Evolutionary conservation across 805 yeast genomes (phyloP).

Genomic region (Maudiozyma turicensis): DNA sequence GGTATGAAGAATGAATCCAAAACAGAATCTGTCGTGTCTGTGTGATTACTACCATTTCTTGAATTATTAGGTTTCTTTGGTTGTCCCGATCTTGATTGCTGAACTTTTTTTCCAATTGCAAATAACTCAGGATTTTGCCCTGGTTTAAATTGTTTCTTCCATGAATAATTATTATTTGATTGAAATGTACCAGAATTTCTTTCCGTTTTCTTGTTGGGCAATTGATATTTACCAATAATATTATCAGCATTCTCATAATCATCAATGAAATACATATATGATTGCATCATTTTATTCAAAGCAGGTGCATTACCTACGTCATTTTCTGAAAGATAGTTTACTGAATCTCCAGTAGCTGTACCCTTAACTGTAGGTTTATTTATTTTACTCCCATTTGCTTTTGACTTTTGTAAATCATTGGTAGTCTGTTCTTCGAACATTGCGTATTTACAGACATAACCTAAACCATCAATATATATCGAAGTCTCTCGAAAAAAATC

Average conservation of each 20-base stretch:
- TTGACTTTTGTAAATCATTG: slow-evolving; percentile 17
- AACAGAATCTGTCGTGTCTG: neutral
- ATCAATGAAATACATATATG: slow-evolving; percentile 79
- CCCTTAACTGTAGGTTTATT: slow-evolving; percentile 1
- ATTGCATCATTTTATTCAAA: slow-evolving; percentile 83
- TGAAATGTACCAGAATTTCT: neutral
- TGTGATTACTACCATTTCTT: neutral
- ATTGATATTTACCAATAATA: slow-evolving; percentile 27
- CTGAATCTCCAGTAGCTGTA: neutral
- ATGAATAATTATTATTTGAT: slow-evolving; percentile 20
- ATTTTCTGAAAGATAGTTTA: slow-evolving; percentile 4
- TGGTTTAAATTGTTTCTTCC: slow-evolving; percentile 29
- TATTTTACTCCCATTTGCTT: slow-evolving; percentile 4
- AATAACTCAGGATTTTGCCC: slow-evolving; percentile 24
- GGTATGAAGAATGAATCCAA: slow-evolving; percentile 4
- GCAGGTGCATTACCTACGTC: slow-evolving; percentile 23
- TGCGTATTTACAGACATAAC: slow-evolving; percentile 90
- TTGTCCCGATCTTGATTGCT: neutral
- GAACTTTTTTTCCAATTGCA: slow-evolving; percentile 8
- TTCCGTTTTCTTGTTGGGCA: slow-evolving; percentile 11
- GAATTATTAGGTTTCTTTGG: neutral
- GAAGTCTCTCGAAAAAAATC: slow-evolving; percentile 89
- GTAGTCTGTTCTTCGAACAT: slow-evolving; percentile 56
- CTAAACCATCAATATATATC: slow-evolving; percentile 87
- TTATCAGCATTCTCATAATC: slow-evolving; percentile 53